phyloP scores from a whole-genome alignment of 2,329 filamentous ascomycete genomes.

The Pezicula radicicola region DNA sequence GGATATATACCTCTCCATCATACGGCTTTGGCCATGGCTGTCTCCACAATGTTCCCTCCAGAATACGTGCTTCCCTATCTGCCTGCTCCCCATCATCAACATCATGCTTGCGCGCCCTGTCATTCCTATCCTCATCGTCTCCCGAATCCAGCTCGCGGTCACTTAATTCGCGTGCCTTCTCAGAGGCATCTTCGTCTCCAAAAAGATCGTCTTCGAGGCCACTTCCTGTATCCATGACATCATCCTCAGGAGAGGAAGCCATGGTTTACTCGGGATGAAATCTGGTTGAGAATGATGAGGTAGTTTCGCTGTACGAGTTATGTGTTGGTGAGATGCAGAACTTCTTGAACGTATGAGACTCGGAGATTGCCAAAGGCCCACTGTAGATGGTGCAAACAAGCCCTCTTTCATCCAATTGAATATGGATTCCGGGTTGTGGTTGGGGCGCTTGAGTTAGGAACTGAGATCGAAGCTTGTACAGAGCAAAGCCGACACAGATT shows the following conservation, averaged over 20 bases:
- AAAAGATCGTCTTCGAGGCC: constrained; percentile 61
- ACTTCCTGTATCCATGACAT: constrained; percentile 33
- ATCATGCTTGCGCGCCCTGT: constrained; percentile 44
- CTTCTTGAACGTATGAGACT: too few species aligned
- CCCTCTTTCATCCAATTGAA: too few species aligned
- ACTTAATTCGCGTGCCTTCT: constrained; percentile 40
- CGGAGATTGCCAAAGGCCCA: too few species aligned
- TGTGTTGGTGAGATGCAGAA: background rate
- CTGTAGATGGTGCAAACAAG: too few species aligned
- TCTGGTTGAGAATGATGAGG: background rate
- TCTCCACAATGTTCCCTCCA: constrained; percentile 63
- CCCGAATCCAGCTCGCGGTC: constrained; percentile 62
- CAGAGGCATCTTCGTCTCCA: constrained; percentile 47
- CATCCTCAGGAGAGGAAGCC: constrained; percentile 24
- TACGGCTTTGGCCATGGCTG: constrained; percentile 69
- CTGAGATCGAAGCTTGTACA: too few species aligned
- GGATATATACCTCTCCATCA: constrained; percentile 59
- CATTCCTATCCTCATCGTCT: constrained; percentile 59
- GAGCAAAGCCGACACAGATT: too few species aligned
- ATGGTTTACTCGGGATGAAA: background rate
- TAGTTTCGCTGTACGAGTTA: background rate
- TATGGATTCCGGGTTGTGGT: too few species aligned
- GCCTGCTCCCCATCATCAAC: constrained; percentile 39
- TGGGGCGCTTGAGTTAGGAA: too few species aligned
- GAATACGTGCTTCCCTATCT: constrained; percentile 47